phyloP scores from a whole-genome alignment of 2,329 filamentous ascomycete species.

The Colletotrichum tanaceti region DNA sequence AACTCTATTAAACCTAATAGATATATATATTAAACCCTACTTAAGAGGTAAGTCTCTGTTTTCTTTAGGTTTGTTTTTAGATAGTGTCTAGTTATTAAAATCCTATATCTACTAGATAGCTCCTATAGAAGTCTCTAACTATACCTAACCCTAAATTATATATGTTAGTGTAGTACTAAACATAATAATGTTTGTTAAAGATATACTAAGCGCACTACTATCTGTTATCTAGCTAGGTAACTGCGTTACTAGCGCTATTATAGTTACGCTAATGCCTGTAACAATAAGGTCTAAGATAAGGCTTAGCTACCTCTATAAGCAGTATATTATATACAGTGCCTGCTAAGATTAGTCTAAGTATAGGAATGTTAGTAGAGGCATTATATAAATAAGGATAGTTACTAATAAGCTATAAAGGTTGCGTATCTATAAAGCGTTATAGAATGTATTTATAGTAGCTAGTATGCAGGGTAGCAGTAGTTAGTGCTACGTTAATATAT shows the following conservation, averaged over 20 bases:
- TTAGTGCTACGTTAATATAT: too few relatives aligned
- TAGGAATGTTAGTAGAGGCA: too few relatives aligned
- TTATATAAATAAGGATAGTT: too few relatives aligned
- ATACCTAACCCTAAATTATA: slow-evolving; percentile 51
- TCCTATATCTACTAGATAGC: slow-evolving; percentile 50
- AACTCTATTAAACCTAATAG: too few relatives aligned
- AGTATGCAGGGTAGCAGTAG: too few relatives aligned
- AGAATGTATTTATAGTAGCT: too few relatives aligned
- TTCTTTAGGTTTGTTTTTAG: too few relatives aligned
- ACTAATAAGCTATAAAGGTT: too few relatives aligned
- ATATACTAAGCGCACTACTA: slow-evolving; percentile 48
- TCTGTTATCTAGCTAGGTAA: slow-evolving; percentile 43
- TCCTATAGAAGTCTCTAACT: slow-evolving; percentile 51
- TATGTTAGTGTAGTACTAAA: slow-evolving; percentile 47
- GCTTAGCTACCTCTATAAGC: slow-evolving; percentile 62
- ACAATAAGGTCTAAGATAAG: slow-evolving; percentile 62
- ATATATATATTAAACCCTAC: too few relatives aligned
- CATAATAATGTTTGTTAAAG: slow-evolving; percentile 45
- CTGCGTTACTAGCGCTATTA: slow-evolving; percentile 60
- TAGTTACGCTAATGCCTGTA: slow-evolving; percentile 58
- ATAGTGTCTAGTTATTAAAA: slow-evolving; percentile 28
- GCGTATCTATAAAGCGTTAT: too few relatives aligned
- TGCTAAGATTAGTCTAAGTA: slow-evolving; percentile 56
- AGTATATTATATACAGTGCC: slow-evolving; percentile 62
- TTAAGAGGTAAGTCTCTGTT: too few relatives aligned